Evolutionary conservation across 441 rosid species (phyloP).

Genomic region (Eutrema salsugineum): DNA sequence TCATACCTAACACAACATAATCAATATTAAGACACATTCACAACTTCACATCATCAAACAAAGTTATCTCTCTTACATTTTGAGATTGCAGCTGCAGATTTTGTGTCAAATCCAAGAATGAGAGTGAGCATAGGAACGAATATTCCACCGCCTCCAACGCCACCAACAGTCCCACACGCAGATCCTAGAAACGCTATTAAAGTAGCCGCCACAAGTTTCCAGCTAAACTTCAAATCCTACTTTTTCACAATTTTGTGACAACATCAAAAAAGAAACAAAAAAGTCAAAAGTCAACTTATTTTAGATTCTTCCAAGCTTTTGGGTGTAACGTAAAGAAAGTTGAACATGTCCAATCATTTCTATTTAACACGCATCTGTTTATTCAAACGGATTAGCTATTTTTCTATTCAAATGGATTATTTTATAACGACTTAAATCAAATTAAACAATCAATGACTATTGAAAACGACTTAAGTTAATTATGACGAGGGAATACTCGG

Average conservation of each 20-base stretch:
- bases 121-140: slow-evolving; percentile 97
- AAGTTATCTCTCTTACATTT: slow-evolving; percentile 50
- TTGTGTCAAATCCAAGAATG: slow-evolving; percentile 86
- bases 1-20: slow-evolving; percentile 45
- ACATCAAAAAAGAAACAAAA: neutral
- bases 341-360: too few species aligned
- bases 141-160: slow-evolving; percentile 97
- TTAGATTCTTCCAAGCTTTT: neutral
- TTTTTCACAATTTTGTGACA: neutral
- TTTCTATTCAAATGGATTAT: neutral
- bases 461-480: slow-evolving; percentile 5
- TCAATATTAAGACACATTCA: neutral
- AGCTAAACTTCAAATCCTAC: slow-evolving; percentile 65
- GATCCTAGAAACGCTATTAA: slow-evolving; percentile 87
- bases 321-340: slow-evolving; percentile 5
- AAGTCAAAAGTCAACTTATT: neutral
- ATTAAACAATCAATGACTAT: neutral
- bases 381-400: neutral
- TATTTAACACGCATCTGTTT: neutral
- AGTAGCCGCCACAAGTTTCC: slow-evolving; percentile 72
- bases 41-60: neutral
- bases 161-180: slow-evolving; percentile 92
- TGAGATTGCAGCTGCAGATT: slow-evolving; percentile 95
- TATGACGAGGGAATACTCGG: neutral
- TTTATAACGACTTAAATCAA: neutral